These are phyloP conservation scores for Cutaneotrichosporon sp. DNA, from an alignment of 1,284 basidiomycete species.

Conservation along the genomic window DNA sequence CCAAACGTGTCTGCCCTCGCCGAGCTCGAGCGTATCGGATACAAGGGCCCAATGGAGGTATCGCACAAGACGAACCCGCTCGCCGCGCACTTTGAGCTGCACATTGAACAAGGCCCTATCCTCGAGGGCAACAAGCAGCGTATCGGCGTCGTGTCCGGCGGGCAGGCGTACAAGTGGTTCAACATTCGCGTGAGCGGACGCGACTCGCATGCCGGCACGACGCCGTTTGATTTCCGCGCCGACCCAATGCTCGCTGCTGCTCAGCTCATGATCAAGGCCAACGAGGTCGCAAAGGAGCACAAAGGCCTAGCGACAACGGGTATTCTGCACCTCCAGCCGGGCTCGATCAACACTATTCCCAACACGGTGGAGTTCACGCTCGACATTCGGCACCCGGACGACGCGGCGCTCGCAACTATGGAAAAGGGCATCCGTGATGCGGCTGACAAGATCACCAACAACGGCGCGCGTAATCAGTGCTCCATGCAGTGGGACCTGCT, in stretches of 20 bases:
- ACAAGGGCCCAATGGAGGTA: conserved; percentile 6
- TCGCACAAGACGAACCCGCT: conserved; percentile 19
- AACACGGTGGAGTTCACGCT: conserved; percentile 23
- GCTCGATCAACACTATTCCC: conserved; percentile 24
- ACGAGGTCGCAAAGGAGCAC: conserved; percentile 15
- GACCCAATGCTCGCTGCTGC: conserved; percentile 21
- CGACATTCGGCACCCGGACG: conserved; percentile 23
- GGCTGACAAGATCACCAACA: conserved; percentile 1
- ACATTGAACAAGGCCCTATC: conserved; percentile 36
- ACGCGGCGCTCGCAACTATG: conserved; percentile 12
- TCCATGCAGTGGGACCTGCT: conserved; percentile 6
- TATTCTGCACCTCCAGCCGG: conserved; percentile 14
- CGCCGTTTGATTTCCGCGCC: conserved; percentile 22
- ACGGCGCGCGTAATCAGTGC: conserved; percentile 1
- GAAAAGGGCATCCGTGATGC: conserved; percentile 13
- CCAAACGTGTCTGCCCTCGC: conserved; percentile 11
- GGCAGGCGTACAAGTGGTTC: conserved; percentile 32
- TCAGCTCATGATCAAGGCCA: conserved; percentile 14
- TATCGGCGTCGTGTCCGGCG: conserved; percentile 26
- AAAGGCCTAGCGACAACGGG: conserved; percentile 23
- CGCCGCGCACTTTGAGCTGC: conserved; percentile 33
- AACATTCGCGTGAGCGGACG: conserved; percentile 21
- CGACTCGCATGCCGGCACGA: conserved; percentile 29
- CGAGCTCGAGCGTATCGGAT: conserved; percentile 16
- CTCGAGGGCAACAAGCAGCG: conserved; percentile 17